phyloP scores from a whole-genome alignment of 768 basidiomycete genomes.

The Termitomyces sp. region DNA sequence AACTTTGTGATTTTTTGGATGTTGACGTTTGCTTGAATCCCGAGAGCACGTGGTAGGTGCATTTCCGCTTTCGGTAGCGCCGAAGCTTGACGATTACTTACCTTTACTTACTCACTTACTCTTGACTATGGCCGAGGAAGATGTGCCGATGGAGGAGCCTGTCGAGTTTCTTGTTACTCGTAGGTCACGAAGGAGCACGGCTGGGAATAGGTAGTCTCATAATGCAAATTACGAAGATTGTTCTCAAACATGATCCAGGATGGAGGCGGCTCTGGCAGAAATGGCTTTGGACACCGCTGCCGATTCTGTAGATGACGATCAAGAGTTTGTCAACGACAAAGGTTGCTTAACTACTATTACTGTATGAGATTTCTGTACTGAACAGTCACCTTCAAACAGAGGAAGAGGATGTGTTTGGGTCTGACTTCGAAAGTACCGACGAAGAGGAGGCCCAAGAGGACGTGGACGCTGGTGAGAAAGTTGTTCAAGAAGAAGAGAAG shows the following conservation, averaged over 20 bases:
- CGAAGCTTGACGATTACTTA: background rate
- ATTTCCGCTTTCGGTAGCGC: slow-evolving; percentile 2
- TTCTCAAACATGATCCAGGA: slow-evolving; percentile 35
- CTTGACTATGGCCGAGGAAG: slow-evolving; percentile 6
- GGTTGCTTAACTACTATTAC: slow-evolving; percentile 38
- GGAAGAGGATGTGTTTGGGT: slow-evolving; percentile 78
- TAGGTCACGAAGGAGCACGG: slow-evolving; percentile 67
- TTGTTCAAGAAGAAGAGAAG: slow-evolving; percentile 59
- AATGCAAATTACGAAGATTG: background rate
- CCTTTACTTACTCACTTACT: background rate
- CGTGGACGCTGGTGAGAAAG: slow-evolving; percentile 52
- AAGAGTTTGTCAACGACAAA: slow-evolving; percentile 64
- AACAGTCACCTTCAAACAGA: slow-evolving; percentile 37
- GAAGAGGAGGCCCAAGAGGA: slow-evolving; percentile 61
- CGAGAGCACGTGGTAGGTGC: slow-evolving; percentile 1
- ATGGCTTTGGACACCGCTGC: slow-evolving; percentile 52
- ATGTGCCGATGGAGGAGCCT: slow-evolving; percentile 19
- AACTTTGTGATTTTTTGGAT: slow-evolving; percentile 7
- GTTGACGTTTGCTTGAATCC: slow-evolving; percentile 11
- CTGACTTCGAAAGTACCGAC: slow-evolving; percentile 85
- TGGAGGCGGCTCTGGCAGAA: slow-evolving; percentile 77
- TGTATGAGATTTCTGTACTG: background rate
- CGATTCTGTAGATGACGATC: slow-evolving; percentile 68
- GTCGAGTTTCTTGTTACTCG: slow-evolving; percentile 52
- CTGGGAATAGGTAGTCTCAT: slow-evolving; percentile 64